phyloP scores from a whole-genome alignment of 148 eudicot genomes.

The Simmondsia chinensis region DNA sequence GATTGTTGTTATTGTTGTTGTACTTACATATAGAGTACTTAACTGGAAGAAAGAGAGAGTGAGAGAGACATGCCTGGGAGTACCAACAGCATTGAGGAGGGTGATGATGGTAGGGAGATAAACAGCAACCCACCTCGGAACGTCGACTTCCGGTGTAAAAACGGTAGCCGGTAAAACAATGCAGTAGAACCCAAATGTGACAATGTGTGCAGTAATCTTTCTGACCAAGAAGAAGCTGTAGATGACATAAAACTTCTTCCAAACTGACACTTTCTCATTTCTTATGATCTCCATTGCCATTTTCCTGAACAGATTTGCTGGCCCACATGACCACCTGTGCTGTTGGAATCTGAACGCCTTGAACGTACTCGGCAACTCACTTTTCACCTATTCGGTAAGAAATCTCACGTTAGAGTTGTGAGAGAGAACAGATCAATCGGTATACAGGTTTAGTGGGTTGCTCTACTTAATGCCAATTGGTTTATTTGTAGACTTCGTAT shows the following conservation, averaged over 20 bases:
- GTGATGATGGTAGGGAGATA: conserved; percentile 41
- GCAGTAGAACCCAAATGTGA: conserved; percentile 41
- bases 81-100: conserved; percentile 46
- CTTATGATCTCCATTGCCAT: conserved; percentile 39
- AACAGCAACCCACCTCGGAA: conserved; percentile 38
- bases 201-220: conserved; percentile 42
- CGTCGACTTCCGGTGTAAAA: conserved; percentile 34
- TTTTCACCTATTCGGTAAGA: conserved; percentile 42
- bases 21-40: no score
- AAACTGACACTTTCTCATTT: conserved; percentile 39
- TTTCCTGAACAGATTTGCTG: conserved; percentile 53
- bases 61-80: conserved; percentile 32
- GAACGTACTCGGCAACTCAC: conserved; percentile 46
- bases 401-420: no score
- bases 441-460: no score
- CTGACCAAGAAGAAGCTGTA: conserved; percentile 52
- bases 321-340: conserved; percentile 61
- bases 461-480: no score
- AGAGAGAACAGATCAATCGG: no score
- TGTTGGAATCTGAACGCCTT: conserved; percentile 51
- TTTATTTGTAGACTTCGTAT: no score
- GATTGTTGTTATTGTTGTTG: no score
- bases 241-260: conserved; percentile 53
- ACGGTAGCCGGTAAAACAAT: conserved; percentile 42
- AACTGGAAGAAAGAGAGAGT: no score